Base-by-base conservation (phyloP, 2,329 filamentous ascomycete species). In the Colletotrichum lindemuthianum region DNA sequence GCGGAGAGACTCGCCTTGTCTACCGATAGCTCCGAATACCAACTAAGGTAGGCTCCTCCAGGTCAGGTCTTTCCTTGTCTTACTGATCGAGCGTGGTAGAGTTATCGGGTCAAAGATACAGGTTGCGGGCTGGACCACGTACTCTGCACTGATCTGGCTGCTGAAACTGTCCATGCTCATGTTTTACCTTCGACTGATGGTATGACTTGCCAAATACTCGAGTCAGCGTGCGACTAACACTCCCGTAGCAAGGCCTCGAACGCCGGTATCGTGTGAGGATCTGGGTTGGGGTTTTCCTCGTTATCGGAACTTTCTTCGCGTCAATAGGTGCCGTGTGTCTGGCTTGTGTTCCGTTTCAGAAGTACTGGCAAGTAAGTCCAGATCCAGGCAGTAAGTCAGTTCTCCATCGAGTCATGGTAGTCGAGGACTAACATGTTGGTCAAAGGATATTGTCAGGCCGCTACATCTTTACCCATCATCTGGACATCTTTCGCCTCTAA, bases 291-390 rank as follows among this genome's bases (percentile, higher is more conserved):
- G 87, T 85, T 63, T 74, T 69, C 3, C 68, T 87, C 40, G 78
- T 88, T 39, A 75, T 75, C 1, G 68, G 68, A 2, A 86, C 83
- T 4, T 88, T 83, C 67, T 59, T 87, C 34, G 77, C 77, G 0
- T 81, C 81, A 6, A 73, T 85, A 34, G 75, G 83, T 39, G 81
- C 81, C 4, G 79, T 87, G 40, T 77, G 86, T 12, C 74, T 84
- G 3, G 79, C 80, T 8, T 89, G 86, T 67, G 77, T 77, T 32
- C 85, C 85, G 0, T 80, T 88, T 57, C 67, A 75, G 33, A 79
- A 79, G 43, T 84, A 85, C 69, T 89, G 86, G 85, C 85, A 88
- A 71, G 86, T 89, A 52, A 75, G 81, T 56, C 86, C 86, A 0
- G 73, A 88, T 36, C 86, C 86, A 0, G 85, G 86, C 10, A 80